Base-by-base conservation (phyloP, 192 early-diverging fungal species). In the Podila verticillata region DNA sequence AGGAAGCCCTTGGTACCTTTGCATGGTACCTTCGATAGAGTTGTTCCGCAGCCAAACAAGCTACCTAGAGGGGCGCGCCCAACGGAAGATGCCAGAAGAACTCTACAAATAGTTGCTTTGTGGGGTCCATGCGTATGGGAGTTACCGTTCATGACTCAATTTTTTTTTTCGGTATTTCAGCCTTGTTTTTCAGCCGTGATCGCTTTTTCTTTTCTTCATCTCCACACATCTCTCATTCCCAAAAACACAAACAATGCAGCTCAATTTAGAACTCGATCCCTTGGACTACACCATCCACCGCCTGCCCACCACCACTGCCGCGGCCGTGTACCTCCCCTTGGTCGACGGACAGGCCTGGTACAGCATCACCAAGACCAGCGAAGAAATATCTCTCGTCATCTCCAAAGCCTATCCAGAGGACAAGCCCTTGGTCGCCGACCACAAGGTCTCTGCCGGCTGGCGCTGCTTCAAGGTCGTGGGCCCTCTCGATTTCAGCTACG, bases 401-500 rank as follows among this genome's bases (percentile, higher is more conserved):
- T 80, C 77, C 7, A 60, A 72, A 39, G 48, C 26, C 39, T 68
- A 71, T 73, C 35, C 61, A 47, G 24, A 81, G 59, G 34, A 47
- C 70, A 35, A 47, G 8, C 72, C 69, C 28, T 49, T 32, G n/a
- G 54, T 51, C 5, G 49, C 65, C 48, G 72, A 75, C 9, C 70
- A 73, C 48, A 86, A 83, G 57, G 60, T 73, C 35, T 84, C 84
- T 10, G 59, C 60, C 12, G 71, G 63, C 13, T 87, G 86, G 86
- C 75, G 79, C 15, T 72, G 72, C 56, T 88, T 93, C 68, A 71
- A 89, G 68, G 86, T 94, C 19, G 73, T 82, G 1, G 92, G 90
- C 0, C 83, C 77, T 39, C 84, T 94, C 65, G 92, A 94, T 68
- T 94, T 93, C 62, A 83, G 75, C 20, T 63, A 88, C 26, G 89